Conservation (phyloP, 345 rosid genomes). For the Syzygium jambos region DNA sequence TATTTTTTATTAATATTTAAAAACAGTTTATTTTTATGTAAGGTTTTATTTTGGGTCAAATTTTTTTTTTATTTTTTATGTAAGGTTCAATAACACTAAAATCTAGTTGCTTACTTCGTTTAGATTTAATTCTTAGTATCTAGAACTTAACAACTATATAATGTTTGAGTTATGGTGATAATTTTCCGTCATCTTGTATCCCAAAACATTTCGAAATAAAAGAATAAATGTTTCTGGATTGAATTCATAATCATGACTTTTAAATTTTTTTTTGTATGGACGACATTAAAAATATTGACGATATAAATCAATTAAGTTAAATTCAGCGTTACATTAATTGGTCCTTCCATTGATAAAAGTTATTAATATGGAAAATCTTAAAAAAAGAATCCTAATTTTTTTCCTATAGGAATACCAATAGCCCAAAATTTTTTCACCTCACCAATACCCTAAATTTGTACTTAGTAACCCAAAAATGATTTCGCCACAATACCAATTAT, state of each 20-base stretch:
- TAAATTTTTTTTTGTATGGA: background rate
- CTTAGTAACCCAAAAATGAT: background rate
- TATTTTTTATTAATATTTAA: too few relatives aligned
- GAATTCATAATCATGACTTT: background rate
- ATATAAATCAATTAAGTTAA: background rate
- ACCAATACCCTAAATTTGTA: background rate
- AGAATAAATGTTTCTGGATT: too few relatives aligned
- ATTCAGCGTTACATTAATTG: background rate
- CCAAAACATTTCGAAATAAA: too few relatives aligned
- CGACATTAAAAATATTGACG: background rate
- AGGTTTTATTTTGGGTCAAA: too few relatives aligned
- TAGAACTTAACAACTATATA: background rate
- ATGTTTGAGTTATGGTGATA: too few relatives aligned
- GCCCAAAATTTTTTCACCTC: background rate
- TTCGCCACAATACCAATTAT: background rate
- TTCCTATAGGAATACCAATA: background rate
- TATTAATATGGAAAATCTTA: background rate
- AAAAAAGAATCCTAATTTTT: background rate
- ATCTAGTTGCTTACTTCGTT: background rate
- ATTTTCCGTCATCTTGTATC: too few relatives aligned
- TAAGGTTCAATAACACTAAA: background rate
- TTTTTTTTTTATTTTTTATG: background rate
- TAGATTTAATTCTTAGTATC: background rate
- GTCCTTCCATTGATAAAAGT: background rate
- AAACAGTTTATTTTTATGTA: too few relatives aligned